Base-by-base conservation (phyloP, 176 grass and related monocot genomes). In the Neostapfia colusana region DNA sequence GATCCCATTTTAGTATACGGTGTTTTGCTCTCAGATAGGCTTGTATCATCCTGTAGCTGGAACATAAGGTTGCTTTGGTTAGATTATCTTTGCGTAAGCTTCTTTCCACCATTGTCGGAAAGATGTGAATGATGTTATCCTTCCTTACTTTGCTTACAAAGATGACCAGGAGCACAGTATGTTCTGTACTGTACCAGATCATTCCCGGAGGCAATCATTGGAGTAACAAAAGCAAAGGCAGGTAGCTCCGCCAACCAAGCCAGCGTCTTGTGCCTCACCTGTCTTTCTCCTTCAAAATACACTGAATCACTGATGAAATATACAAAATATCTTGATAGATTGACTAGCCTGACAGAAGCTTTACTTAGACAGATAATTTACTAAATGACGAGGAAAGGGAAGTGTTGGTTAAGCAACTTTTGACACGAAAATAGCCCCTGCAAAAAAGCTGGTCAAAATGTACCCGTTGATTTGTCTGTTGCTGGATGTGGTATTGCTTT, bases 71-170 rank as follows among this genome's bases (percentile, higher is more conserved):
- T 50, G 62, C 51, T 57, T 57, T 74, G 64, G 61, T 57, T 56
- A 12, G 77, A 21, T 45, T 58, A 23, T 38, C 27, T 63, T 48
- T 64, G 6, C 11, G 75, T 49, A 18, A 49, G 27, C 28, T 87
- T 71, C 67, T 72, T 64, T 87, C 85, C 85, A 82, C 73, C 67
- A 17, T 82, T 72, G 85, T 23, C 55, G 79, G 85, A 87, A 87
- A 87, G 73, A 82, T 37, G 78, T 55, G 69, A 57, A 31, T 70
- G 73, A 66, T 83, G 43, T 36, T 59, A 61, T 75, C 71, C 45
- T 64, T 70, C 64, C 65, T 63, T 81, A 65, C 60, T 87, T 87
- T 73, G 73, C 85, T 83, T 87, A 63, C 36, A 44, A 78, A 73
- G 79, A 78, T 78, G 67, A 74, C 66, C 65, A 72, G 39, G 57